Evolutionary conservation across 306 rosid species (phyloP).

Genomic region (Sicyos baderoa): DNA sequence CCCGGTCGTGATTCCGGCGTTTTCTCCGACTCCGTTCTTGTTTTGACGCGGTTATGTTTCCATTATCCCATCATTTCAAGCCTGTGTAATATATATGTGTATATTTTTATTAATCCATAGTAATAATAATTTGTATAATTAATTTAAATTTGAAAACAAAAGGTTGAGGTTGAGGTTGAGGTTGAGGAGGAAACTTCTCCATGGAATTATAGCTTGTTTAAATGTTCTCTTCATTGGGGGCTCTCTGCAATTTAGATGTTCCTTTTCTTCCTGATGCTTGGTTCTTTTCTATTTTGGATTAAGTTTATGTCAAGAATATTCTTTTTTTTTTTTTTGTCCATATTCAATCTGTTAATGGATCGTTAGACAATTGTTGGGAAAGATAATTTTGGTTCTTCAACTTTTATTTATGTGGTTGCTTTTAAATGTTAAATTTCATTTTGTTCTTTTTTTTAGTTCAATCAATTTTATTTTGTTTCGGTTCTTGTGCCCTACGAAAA

Average conservation of each 20-base stretch:
- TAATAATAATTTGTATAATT: neutral
- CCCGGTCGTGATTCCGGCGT: conserved; percentile 19
- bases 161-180: neutral
- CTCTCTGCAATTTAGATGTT: neutral
- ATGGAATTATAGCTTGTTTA: neutral
- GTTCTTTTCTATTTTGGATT: neutral
- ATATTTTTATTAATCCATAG: neutral
- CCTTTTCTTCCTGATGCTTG: neutral
- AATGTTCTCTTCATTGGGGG: neutral
- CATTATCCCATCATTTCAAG: neutral
- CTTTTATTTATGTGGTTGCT: neutral
- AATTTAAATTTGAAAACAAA: neutral
- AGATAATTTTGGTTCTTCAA: neutral
- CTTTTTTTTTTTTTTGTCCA: too few relatives aligned
- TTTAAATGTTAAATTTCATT: neutral
- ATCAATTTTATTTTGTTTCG: neutral
- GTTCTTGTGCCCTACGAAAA: neutral
- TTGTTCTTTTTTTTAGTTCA: too few relatives aligned
- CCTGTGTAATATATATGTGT: neutral
- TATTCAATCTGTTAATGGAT: neutral
- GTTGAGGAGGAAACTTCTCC: neutral
- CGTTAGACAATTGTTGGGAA: neutral
- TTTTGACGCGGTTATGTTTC: conserved; percentile 6
- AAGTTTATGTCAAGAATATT: neutral
- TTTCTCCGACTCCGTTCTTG: conserved; percentile 22